These are phyloP conservation scores for Arachis monticola DNA, from an alignment of 331 rosid genomes.

Conservation along the genomic window DNA sequence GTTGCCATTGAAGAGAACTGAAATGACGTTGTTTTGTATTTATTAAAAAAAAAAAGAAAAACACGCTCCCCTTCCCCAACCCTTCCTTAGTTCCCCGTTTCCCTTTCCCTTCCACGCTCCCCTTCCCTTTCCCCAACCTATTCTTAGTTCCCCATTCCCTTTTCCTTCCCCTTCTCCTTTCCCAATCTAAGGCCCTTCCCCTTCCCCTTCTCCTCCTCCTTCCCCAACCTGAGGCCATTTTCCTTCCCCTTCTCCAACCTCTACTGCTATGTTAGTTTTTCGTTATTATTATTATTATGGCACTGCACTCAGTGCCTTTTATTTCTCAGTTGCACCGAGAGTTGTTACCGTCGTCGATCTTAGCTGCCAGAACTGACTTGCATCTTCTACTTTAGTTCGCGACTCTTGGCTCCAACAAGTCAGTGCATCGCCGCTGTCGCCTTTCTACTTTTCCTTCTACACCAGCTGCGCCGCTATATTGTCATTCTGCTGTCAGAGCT, in stretches of 20 bases:
- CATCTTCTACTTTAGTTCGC: conserved; percentile 58
- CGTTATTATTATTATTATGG: conserved; percentile 46
- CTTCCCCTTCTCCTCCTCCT: background rate
- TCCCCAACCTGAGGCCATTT: conserved; percentile 15
- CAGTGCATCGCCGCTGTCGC: conserved; percentile 54
- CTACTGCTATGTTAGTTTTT: too few relatives aligned
- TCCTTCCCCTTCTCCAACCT: background rate
- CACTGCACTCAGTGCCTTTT: conserved; percentile 60
- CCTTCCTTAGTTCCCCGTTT: too few relatives aligned
- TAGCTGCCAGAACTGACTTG: background rate
- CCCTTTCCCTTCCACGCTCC: too few relatives aligned
- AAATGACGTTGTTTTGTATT: too few relatives aligned
- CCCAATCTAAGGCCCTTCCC: too few relatives aligned
- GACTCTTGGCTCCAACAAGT: conserved; percentile 51
- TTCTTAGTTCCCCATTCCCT: too few relatives aligned
- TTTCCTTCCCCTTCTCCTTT: too few relatives aligned
- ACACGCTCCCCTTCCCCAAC: too few relatives aligned
- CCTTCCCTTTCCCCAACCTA: too few relatives aligned
- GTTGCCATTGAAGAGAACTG: too few relatives aligned
- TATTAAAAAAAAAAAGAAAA: too few relatives aligned
- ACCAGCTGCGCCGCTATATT: conserved; percentile 28
- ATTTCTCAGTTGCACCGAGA: conserved; percentile 48
- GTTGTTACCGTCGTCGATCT: conserved; percentile 41
- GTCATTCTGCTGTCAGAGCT: conserved; percentile 58
- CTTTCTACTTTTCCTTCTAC: conserved; percentile 35